Conservation (phyloP, 805 yeast genomes). For the Lipomyces chichibuensis region DNA sequence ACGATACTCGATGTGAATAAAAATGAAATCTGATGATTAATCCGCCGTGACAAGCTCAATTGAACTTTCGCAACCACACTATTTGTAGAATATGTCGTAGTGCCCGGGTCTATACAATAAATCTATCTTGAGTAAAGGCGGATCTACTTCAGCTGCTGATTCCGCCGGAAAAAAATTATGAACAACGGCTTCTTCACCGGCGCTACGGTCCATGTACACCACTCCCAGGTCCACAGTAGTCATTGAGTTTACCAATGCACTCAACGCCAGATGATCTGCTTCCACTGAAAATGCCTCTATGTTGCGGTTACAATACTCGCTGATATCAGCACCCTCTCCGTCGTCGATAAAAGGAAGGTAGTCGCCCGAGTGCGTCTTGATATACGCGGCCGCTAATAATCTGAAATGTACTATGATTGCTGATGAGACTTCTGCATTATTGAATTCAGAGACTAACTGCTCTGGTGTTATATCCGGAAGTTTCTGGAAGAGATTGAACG, state of each 20-base stretch:
- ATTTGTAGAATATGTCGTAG: constrained; percentile 35
- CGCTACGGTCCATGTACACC: constrained; percentile 36
- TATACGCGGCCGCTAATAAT: constrained; percentile 36
- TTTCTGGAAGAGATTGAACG: constrained; percentile 19
- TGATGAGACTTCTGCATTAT: constrained; percentile 35
- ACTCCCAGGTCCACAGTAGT: constrained; percentile 29
- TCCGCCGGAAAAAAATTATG: constrained; percentile 26
- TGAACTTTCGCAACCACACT: not conserved
- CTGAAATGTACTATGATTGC: constrained; percentile 37
- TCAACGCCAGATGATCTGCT: constrained; percentile 38
- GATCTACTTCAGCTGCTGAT: constrained; percentile 1
- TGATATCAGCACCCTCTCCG: constrained; percentile 33
- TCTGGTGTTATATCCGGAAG: constrained; percentile 18
- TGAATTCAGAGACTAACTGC: constrained; percentile 26
- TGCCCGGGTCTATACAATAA: constrained; percentile 38
- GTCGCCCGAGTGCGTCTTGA: constrained; percentile 35
- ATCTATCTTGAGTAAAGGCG: constrained; percentile 16
- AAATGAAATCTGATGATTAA: not conserved
- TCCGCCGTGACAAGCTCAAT: not conserved
- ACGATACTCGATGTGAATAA: not conserved
- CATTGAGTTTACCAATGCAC: constrained; percentile 36
- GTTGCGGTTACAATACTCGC: constrained; percentile 34
- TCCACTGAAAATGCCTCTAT: constrained; percentile 38
- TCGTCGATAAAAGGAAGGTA: constrained; percentile 35
- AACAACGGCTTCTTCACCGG: constrained; percentile 28